A percentile compares a stretch with the other conserved stretches of the same genome.
Evolutionary conservation across 2,329 filamentous ascomycete species (phyloP).

Genomic region (Teratosphaeria zuluensis): DNA sequence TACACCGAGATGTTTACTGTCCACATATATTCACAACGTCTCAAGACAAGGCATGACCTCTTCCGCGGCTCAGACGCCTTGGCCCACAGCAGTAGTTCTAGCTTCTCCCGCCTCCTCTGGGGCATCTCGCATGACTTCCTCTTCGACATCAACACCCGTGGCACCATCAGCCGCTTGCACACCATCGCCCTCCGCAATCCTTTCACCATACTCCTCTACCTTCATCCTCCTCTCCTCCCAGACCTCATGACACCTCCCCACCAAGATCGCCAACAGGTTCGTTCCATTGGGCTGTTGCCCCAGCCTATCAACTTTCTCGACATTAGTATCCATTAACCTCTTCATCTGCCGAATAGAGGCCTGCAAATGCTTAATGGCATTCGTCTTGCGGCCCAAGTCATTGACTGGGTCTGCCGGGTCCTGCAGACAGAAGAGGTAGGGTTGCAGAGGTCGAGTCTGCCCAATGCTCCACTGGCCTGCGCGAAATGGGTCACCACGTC

Average conservation of each 20-base stretch:
- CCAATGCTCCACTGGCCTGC: conserved; percentile 30
- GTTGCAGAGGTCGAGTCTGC: conserved; percentile 24
- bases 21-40: too few relatives aligned
- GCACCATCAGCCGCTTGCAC: not conserved
- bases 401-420: conserved; percentile 50
- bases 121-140: not conserved
- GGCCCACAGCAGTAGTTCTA: not conserved
- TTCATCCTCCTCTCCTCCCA: conserved; percentile 13
- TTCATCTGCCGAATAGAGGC: conserved; percentile 28
- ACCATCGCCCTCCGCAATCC: not conserved
- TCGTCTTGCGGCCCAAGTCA: conserved; percentile 44
- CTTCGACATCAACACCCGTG: not conserved
- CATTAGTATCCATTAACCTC: conserved; percentile 8
- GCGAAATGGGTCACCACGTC: conserved; percentile 12
- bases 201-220: conserved; percentile 17
- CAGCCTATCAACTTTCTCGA: not conserved
- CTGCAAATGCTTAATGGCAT: conserved; percentile 42
- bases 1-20: too few relatives aligned
- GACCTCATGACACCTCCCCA: conserved; percentile 21
- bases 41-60: too few relatives aligned
- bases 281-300: not conserved
- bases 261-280: conserved; percentile 12
- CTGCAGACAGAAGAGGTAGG: conserved; percentile 44
- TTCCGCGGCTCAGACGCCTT: not conserved
- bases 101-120: not conserved